Percentiles rank a stretch among this genome's conserved stretches.
Evolutionary conservation across 306 rosid species (phyloP).

Genomic region (Castanea mollissima): DNA sequence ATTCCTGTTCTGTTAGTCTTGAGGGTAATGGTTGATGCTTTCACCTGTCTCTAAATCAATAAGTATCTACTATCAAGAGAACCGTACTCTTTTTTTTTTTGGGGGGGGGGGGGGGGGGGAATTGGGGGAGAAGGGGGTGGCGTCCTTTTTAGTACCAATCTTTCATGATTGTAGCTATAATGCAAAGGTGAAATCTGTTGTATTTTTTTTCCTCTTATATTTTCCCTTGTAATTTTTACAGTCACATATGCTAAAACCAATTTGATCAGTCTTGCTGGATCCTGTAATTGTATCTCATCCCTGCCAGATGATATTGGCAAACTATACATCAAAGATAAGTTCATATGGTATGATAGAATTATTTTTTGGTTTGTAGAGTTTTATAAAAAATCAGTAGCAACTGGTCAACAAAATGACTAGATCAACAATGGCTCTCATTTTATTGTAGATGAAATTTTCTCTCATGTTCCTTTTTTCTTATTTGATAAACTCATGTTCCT

Average conservation of each 20-base stretch:
- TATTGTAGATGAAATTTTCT: too few species aligned
- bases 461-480: too few species aligned
- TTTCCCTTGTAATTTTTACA: background rate
- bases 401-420: background rate
- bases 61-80: background rate
- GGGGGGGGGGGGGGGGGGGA: too few species aligned
- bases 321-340: background rate
- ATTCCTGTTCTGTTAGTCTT: background rate
- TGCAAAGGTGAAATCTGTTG: background rate
- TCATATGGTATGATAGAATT: background rate
- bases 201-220: background rate
- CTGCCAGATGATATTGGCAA: background rate
- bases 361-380: background rate
- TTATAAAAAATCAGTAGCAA: background rate
- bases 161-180: background rate
- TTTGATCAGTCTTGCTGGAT: background rate
- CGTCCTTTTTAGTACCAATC: background rate
- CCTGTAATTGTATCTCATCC: background rate
- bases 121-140: too few species aligned
- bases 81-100: background rate
- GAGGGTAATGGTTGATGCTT: constrained; percentile 5
- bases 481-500: too few species aligned
- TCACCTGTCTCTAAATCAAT: background rate
- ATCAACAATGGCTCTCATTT: too few species aligned
- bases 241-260: background rate